A percentile compares a stretch with the other conserved stretches of the same genome.
Conservation (phyloP, 768 basidiomycete species). For the Serendipita sp. region DNA sequence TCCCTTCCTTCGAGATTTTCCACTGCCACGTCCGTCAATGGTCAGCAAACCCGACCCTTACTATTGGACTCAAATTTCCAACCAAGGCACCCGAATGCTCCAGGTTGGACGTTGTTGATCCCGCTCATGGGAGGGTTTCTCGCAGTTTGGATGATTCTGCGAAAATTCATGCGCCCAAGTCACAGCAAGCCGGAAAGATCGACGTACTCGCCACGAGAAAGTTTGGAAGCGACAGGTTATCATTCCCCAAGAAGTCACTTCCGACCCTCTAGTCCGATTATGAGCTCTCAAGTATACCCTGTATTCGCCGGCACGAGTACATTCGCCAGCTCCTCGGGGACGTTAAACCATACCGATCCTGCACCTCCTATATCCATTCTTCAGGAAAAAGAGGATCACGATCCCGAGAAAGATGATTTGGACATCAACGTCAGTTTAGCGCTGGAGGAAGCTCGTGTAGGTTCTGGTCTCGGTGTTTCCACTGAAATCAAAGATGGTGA, state of each 20-base stretch:
- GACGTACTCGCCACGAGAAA: background rate
- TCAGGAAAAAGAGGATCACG: background rate
- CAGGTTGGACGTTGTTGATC: background rate
- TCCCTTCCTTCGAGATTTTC: background rate
- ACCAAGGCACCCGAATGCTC: background rate
- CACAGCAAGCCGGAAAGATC: background rate
- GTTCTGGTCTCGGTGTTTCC: conserved; percentile 12
- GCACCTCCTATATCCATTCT: background rate
- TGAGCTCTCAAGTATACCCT: background rate
- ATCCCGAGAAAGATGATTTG: background rate
- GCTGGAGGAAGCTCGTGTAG: conserved; percentile 14
- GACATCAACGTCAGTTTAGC: background rate
- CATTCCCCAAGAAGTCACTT: background rate
- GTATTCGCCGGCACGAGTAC: background rate
- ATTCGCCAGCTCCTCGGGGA: background rate
- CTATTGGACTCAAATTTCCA: background rate
- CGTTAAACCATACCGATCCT: background rate
- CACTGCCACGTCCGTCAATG: background rate
- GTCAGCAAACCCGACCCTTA: background rate
- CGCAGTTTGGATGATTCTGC: background rate
- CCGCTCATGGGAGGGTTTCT: background rate
- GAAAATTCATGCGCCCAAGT: background rate
- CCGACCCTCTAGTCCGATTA: background rate
- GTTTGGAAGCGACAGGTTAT: background rate
- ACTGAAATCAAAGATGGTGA: conserved; percentile 29